Conservation (phyloP, 1,139 yeast species). For the Arxiozyma heterogenica region DNA sequence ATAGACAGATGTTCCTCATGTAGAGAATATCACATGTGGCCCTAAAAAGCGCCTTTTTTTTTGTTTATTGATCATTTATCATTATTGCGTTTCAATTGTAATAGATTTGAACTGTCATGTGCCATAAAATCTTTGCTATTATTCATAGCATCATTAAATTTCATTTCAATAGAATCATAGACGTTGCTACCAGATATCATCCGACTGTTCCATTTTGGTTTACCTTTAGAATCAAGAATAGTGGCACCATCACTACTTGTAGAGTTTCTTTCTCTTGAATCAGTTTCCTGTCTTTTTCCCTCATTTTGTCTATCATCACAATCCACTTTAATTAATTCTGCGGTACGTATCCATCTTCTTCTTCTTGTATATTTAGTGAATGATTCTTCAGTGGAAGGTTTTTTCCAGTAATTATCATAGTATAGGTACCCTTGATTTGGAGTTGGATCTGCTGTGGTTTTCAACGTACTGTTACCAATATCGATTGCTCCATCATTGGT, state of each 20-base stretch:
- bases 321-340: constrained; percentile 53
- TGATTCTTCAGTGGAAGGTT: constrained; percentile 80
- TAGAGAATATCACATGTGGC: background rate
- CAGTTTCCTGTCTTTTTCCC: constrained; percentile 7
- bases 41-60: background rate
- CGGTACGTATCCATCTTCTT: constrained; percentile 92
- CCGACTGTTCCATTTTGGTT: background rate
- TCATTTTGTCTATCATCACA: constrained; percentile 31
- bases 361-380: constrained; percentile 88
- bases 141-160: background rate
- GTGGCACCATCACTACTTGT: background rate
- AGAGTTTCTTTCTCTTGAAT: constrained; percentile 24
- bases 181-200: background rate
- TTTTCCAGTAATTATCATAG: constrained; percentile 91
- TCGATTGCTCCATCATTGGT: constrained; percentile 84
- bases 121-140: background rate
- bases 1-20: background rate
- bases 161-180: constrained; percentile 1
- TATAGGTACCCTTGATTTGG: constrained; percentile 81
- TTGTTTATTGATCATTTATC: background rate
- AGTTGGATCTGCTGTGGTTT: constrained; percentile 71
- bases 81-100: background rate
- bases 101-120: constrained; percentile 1
- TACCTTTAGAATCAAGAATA: background rate
- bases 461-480: constrained; percentile 54